phyloP scores from a whole-genome alignment of 2,329 filamentous ascomycete genomes.

The Arachnomyces sp. region DNA sequence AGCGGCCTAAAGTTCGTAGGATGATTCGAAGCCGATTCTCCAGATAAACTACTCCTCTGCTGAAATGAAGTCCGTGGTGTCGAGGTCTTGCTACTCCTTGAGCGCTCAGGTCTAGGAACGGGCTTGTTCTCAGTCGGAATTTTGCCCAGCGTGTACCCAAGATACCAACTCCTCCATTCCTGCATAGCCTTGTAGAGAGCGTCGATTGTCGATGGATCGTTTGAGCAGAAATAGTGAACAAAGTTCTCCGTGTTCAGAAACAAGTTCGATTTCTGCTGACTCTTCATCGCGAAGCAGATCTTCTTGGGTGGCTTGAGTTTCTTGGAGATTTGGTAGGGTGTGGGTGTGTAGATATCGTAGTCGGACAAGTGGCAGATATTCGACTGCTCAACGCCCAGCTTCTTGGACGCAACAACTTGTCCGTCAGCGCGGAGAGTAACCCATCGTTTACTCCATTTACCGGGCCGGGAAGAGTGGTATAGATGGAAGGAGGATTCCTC shows the following conservation, averaged over 20 bases:
- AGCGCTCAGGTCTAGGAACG: too few relatives aligned
- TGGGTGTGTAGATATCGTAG: constrained; percentile 82
- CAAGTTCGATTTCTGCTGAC: constrained; percentile 77
- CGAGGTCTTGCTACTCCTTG: too few relatives aligned
- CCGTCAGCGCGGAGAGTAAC: constrained; percentile 66
- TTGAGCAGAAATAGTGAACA: constrained; percentile 83
- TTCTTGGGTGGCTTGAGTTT: constrained; percentile 76
- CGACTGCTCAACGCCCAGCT: constrained; percentile 56
- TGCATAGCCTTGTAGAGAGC: constrained; percentile 65
- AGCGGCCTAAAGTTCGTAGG: too few relatives aligned
- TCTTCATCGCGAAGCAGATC: constrained; percentile 80
- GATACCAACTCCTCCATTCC: constrained; percentile 83
- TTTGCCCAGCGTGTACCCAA: constrained; percentile 60
- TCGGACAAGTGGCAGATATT: constrained; percentile 80
- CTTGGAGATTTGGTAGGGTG: constrained; percentile 57
- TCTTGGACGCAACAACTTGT: constrained; percentile 64
- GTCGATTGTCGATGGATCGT: constrained; percentile 59
- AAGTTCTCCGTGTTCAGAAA: constrained; percentile 79
- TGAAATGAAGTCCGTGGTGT: too few relatives aligned
- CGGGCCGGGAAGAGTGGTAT: constrained; percentile 70
- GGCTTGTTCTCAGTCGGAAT: too few relatives aligned
- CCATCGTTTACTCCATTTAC: constrained; percentile 82
- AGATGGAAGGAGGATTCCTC: constrained; percentile 60
- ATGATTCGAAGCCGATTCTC: too few relatives aligned
- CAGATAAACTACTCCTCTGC: too few relatives aligned